These are phyloP conservation scores for Wickerhamomyces hampshirensis DNA, from an alignment of 805 yeast species.

Conservation along the genomic window DNA sequence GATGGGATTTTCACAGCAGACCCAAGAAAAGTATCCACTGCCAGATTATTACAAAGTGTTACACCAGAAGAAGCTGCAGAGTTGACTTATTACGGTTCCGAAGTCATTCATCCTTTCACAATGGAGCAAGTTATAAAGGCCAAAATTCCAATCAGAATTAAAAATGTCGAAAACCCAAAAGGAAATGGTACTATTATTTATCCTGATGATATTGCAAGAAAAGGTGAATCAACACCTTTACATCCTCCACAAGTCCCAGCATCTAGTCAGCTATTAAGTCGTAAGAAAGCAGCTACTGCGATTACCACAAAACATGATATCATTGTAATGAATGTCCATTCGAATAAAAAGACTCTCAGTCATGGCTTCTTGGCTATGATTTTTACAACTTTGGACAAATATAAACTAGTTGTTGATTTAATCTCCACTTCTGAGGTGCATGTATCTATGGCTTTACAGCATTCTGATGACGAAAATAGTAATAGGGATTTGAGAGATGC, in stretches of 20 bases:
- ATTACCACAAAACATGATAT: slow-evolving; percentile 93
- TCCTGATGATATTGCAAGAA: slow-evolving; percentile 82
- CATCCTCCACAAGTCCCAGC: slow-evolving; percentile 82
- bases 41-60: slow-evolving; percentile 77
- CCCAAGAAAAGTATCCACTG: slow-evolving; percentile 90
- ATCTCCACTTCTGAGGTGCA: slow-evolving; percentile 97
- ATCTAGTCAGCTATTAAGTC: slow-evolving; percentile 12
- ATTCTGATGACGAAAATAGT: slow-evolving; percentile 57
- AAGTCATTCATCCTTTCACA: slow-evolving; percentile 97
- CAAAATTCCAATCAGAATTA: slow-evolving; percentile 92
- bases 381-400: slow-evolving; percentile 79
- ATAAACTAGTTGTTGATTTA: slow-evolving; percentile 85
- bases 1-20: slow-evolving; percentile 99
- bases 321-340: slow-evolving; percentile 87
- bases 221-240: slow-evolving; percentile 89
- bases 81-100: slow-evolving; percentile 94
- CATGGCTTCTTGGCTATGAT: slow-evolving; percentile 94
- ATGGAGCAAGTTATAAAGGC: slow-evolving; percentile 99
- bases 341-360: slow-evolving; percentile 85
- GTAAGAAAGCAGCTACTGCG: slow-evolving; percentile 80
- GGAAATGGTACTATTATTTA: slow-evolving; percentile 92
- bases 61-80: slow-evolving; percentile 99
- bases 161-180: slow-evolving; percentile 90
- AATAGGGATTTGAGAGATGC: slow-evolving; percentile 60
- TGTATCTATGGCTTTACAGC: slow-evolving; percentile 95